Evolutionary conservation across 805 yeast genomes (phyloP).

Genomic region (Candida yuanshanica): DNA sequence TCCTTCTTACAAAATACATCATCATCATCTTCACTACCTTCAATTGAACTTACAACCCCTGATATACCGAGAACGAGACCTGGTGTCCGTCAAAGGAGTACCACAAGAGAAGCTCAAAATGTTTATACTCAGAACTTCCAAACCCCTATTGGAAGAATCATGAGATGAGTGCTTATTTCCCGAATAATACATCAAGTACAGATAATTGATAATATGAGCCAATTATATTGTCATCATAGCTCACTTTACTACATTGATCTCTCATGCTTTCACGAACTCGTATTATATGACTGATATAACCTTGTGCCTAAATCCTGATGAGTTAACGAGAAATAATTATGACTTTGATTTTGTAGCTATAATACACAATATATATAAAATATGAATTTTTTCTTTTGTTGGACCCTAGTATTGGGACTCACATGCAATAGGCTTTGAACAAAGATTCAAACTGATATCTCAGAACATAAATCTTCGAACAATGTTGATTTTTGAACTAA

Average conservation of each 20-base stretch:
- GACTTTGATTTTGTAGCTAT: slow-evolving; percentile 2
- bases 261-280: no score
- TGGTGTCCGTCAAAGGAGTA: background rate
- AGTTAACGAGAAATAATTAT: no score
- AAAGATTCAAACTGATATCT: slow-evolving; percentile 3
- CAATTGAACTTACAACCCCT: slow-evolving; percentile 19
- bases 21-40: slow-evolving; percentile 3
- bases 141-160: slow-evolving; percentile 21
- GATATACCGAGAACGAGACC: slow-evolving; percentile 19
- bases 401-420: background rate
- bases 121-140: slow-evolving; percentile 15
- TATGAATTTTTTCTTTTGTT: background rate
- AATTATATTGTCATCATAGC: no score
- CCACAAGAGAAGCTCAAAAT: slow-evolving; percentile 8
- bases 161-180: no score
- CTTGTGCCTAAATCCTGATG: no score
- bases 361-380: slow-evolving; percentile 6
- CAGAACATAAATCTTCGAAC: slow-evolving; percentile 36
- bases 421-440: background rate
- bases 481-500: slow-evolving; percentile 40
- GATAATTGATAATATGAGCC: no score
- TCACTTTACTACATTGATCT: no score
- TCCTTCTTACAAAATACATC: slow-evolving; percentile 5
- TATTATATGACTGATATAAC: no score
- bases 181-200: no score